Percentiles rank a stretch among this genome's conserved stretches.
Conservation (phyloP, 306 rosid genomes). For the Rosa lucieae region DNA sequence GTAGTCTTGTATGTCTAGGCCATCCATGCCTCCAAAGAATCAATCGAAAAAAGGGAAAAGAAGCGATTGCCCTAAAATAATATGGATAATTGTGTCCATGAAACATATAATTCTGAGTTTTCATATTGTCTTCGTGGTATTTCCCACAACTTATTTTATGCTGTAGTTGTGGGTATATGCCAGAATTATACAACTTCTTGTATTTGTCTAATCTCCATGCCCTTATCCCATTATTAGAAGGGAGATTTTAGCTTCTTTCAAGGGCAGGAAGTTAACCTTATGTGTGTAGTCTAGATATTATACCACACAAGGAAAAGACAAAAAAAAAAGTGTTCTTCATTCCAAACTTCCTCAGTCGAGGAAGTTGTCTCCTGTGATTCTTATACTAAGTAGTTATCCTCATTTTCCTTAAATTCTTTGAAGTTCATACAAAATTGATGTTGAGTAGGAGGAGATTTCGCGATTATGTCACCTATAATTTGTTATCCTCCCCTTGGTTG, state of each 20-base stretch:
- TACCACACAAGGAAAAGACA: background rate
- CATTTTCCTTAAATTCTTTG: background rate
- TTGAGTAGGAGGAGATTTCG: background rate
- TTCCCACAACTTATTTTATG: background rate
- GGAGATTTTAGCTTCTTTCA: background rate
- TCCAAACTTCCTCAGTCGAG: background rate
- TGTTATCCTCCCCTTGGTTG: background rate
- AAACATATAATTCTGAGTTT: background rate
- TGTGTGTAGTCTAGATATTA: background rate
- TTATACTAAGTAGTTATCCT: background rate
- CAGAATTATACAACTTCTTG: background rate
- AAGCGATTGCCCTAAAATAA: background rate
- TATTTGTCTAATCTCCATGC: background rate
- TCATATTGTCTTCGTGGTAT: background rate
- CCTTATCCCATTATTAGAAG: background rate
- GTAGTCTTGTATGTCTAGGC: background rate
- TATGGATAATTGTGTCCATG: background rate
- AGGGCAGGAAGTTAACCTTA: background rate
- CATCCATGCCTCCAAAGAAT: background rate
- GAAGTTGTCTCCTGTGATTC: background rate
- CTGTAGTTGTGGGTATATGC: background rate
- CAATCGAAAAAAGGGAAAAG: background rate
- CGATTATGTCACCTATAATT: background rate
- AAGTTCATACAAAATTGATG: background rate
- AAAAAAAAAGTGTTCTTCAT: background rate